Conservation (phyloP, 108 stramenopile genomes). For the Nannochloropsis oceanica region DNA sequence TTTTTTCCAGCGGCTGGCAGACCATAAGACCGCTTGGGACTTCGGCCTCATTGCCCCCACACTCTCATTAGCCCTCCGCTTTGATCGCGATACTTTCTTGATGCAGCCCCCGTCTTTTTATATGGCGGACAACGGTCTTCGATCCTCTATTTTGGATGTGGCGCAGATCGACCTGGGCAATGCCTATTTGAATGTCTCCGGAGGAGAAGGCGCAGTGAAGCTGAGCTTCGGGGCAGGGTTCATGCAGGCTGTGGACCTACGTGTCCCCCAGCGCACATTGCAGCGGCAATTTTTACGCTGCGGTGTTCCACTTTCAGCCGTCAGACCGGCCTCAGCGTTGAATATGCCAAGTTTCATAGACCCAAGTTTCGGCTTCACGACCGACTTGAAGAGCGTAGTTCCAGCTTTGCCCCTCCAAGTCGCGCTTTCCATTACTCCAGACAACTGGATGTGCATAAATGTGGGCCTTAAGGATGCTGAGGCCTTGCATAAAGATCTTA, state of each 20-base stretch:
- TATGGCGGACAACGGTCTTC: background rate
- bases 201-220: background rate
- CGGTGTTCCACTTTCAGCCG: background rate
- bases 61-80: background rate
- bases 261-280: background rate
- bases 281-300: background rate
- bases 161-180: background rate
- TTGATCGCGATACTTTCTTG: background rate
- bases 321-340: background rate
- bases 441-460: slow-evolving; percentile 16
- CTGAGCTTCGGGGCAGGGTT: background rate
- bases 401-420: background rate
- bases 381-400: background rate
- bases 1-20: background rate
- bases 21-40: background rate
- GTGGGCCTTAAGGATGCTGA: slow-evolving; percentile 6
- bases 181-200: background rate
- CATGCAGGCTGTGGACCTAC: background rate
- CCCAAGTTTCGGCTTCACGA: background rate
- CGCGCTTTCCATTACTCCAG: slow-evolving; percentile 8
- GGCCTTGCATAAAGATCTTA: slow-evolving; percentile 5
- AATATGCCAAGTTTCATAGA: background rate
- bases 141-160: background rate
- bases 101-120: background rate
- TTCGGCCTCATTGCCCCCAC: background rate